Conservation (phyloP, 164 flowering plant genomes). For the Amborella trichopoda region DNA sequence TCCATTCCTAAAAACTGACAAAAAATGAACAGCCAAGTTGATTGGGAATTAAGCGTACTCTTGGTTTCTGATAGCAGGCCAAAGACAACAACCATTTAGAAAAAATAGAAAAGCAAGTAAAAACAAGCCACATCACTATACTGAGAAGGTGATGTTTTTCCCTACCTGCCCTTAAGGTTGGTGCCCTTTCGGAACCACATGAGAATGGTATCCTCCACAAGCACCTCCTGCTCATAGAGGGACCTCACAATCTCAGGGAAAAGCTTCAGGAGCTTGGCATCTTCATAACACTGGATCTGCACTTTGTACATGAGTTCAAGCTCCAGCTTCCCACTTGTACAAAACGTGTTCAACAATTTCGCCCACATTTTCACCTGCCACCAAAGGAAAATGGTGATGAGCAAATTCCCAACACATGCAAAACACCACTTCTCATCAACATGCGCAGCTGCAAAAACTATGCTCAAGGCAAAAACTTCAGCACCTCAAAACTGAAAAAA, state of each 20-base stretch:
- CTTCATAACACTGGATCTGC: constrained; percentile 96
- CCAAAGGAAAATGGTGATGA: too few species aligned
- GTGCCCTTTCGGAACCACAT: constrained; percentile 94
- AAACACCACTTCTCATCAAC: too few species aligned
- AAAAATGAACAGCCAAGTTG: neutral
- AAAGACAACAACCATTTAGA: too few species aligned
- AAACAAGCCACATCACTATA: too few species aligned
- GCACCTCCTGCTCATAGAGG: constrained; percentile 92
- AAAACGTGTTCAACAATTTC: constrained; percentile 57
- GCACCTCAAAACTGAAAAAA: too few species aligned
- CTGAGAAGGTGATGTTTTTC: too few species aligned
- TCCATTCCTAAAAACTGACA: neutral
- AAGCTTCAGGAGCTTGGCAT: constrained; percentile 84
- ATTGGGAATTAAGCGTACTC: neutral
- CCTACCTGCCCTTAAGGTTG: constrained; percentile 92
- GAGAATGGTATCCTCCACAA: constrained; percentile 94
- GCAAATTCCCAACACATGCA: too few species aligned
- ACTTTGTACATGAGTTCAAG: constrained; percentile 92
- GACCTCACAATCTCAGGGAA: constrained; percentile 41
- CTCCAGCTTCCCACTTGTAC: constrained; percentile 86
- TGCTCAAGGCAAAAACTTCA: too few species aligned
- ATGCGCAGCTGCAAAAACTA: too few species aligned
- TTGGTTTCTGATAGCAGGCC: too few species aligned
- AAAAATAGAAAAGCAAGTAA: neutral
- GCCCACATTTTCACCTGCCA: constrained; percentile 96